Percentiles rank a stretch among this genome's conserved stretches.
These are phyloP conservation scores for Cenococcum geophilum DNA, from an alignment of 495 filamentous ascomycete genomes.

Conservation along the genomic window DNA sequence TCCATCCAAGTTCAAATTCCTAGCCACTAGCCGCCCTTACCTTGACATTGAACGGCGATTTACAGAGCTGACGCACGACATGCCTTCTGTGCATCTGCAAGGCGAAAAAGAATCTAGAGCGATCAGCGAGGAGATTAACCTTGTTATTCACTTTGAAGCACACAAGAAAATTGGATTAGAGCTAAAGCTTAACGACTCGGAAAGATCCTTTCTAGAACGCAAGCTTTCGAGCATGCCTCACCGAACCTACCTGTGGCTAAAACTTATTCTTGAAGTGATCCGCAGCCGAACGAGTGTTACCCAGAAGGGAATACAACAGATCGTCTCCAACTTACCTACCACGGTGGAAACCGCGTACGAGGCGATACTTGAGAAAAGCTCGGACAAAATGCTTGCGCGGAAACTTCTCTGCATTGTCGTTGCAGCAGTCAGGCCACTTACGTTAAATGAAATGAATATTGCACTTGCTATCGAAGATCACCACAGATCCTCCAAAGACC, in stretches of 20 bases:
- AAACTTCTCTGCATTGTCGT: constrained; percentile 3
- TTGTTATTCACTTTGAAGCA: constrained; percentile 38
- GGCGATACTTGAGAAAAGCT: not conserved
- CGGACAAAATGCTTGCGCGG: not conserved
- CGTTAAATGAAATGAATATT: not conserved
- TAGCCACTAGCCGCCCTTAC: constrained; percentile 49
- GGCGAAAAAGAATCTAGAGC: constrained; percentile 39
- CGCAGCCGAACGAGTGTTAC: not conserved
- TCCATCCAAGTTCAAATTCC: constrained; percentile 40
- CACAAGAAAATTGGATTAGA: constrained; percentile 22
- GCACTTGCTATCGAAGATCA: not conserved
- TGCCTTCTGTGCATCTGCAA: constrained; percentile 39
- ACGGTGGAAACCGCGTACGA: not conserved
- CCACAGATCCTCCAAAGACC: not conserved
- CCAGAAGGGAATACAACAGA: not conserved
- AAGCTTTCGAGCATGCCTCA: not conserved
- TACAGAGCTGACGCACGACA: constrained; percentile 11
- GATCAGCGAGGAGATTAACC: constrained; percentile 44
- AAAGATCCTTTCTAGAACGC: not conserved
- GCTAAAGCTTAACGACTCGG: not conserved
- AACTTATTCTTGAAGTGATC: constrained; percentile 9
- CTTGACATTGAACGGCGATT: constrained; percentile 38
- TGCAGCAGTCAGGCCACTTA: not conserved
- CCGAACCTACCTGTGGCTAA: constrained; percentile 14
- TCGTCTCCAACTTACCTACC: not conserved